Conservation (phyloP, 176 grass and related monocot species). For the Poa pratensis region DNA sequence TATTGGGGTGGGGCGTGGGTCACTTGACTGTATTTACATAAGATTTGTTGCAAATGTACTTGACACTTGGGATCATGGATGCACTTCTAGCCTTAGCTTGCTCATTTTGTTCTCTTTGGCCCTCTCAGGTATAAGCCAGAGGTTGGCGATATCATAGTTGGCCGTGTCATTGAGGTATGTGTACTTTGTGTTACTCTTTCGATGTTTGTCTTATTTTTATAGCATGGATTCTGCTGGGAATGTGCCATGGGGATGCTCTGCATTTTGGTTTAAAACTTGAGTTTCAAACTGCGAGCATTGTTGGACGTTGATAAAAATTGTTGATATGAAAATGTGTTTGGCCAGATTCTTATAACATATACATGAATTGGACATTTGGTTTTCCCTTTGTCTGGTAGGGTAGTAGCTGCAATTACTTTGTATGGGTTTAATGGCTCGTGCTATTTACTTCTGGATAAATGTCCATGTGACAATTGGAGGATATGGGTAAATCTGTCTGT, state of each 20-base stretch:
- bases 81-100: too few species aligned
- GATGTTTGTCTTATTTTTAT: background rate
- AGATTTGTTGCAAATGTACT: too few species aligned
- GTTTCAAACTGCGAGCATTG: background rate
- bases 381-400: too few species aligned
- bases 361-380: too few species aligned
- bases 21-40: too few species aligned
- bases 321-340: background rate
- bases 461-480: background rate
- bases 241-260: background rate
- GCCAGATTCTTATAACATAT: background rate
- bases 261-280: background rate
- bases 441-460: background rate
- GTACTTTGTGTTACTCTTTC: background rate
- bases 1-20: too few species aligned
- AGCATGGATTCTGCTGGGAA: slow-evolving; percentile 5
- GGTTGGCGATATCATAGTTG: slow-evolving; percentile 99
- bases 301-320: slow-evolving; percentile 1
- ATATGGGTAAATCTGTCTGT: slow-evolving; percentile 9
- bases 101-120: slow-evolving; percentile 19
- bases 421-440: too few species aligned
- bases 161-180: slow-evolving; percentile 88
- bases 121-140: slow-evolving; percentile 87
- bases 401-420: too few species aligned
- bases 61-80: too few species aligned